Percentiles rank a stretch among this genome's conserved stretches.
Evolutionary conservation across 805 yeast species (phyloP).

Genomic region (Saccharomycopsis sp.): DNA sequence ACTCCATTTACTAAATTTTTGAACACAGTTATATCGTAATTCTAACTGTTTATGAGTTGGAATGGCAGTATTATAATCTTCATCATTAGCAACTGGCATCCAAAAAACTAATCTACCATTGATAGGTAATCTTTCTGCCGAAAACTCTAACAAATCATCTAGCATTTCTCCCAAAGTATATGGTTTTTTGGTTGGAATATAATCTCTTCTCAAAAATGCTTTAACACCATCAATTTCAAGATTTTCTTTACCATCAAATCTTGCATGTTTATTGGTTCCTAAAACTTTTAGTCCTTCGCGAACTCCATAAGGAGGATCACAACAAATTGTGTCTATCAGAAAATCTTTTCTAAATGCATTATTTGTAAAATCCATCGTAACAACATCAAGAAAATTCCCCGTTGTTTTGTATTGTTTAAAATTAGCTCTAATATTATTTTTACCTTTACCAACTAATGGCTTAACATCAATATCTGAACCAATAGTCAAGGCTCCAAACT

Average conservation of each 20-base stretch:
- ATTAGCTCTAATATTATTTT: constrained; percentile 41
- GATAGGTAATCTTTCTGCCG: constrained; percentile 58
- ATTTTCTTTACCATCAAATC: constrained; percentile 62
- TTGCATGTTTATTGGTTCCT: constrained; percentile 56
- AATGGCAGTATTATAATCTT: constrained; percentile 49
- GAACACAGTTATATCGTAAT: constrained; percentile 65
- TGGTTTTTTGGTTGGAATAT: constrained; percentile 87
- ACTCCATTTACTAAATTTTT: constrained; percentile 90
- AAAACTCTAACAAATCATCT: constrained; percentile 66
- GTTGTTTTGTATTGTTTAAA: constrained; percentile 63
- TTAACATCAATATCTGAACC: constrained; percentile 93
- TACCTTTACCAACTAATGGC: constrained; percentile 48
- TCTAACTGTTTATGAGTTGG: constrained; percentile 74
- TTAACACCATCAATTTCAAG: constrained; percentile 68
- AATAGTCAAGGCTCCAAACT: constrained; percentile 66
- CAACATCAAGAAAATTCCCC: constrained; percentile 53
- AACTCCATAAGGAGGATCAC: constrained; percentile 98
- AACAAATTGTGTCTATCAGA: constrained; percentile 67
- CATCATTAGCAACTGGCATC: constrained; percentile 97
- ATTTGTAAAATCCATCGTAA: constrained; percentile 93
- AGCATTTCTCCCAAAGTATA: constrained; percentile 68
- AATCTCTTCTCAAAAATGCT: constrained; percentile 71
- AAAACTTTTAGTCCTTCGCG: constrained; percentile 91
- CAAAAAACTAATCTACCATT: constrained; percentile 85
- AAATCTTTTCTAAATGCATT: constrained; percentile 61